Percentiles rank a stretch among this genome's conserved stretches.
phyloP scores from a whole-genome alignment of 768 basidiomycete genomes.

The Russula abietina region DNA sequence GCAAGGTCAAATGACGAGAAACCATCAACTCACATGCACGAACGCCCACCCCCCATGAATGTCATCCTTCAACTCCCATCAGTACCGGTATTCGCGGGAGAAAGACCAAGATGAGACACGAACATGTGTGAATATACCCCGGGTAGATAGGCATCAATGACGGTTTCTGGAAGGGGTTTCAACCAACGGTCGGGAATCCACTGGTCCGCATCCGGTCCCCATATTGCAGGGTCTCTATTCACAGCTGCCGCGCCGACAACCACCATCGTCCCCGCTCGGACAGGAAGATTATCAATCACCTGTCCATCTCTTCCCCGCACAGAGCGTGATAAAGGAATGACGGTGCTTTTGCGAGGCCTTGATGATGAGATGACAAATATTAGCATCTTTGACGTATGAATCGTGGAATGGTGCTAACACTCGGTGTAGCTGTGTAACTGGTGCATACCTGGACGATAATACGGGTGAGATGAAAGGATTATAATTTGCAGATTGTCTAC shows the following conservation, averaged over 20 bases:
- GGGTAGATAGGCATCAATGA: slow-evolving; percentile 25
- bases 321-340: slow-evolving; percentile 13
- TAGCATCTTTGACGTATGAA: neutral
- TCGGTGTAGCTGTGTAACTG: slow-evolving; percentile 22
- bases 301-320: slow-evolving; percentile 9
- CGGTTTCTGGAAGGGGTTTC: slow-evolving; percentile 20
- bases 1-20: neutral
- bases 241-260: slow-evolving; percentile 15
- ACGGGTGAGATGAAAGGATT: neutral
- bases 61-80: slow-evolving; percentile 28
- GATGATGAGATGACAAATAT: neutral
- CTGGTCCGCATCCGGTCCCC: slow-evolving; percentile 23
- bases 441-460: slow-evolving; percentile 9
- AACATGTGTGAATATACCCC: slow-evolving; percentile 23
- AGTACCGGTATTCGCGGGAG: neutral
- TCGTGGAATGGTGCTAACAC: slow-evolving; percentile 8
- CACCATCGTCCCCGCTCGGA: slow-evolving; percentile 20
- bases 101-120: neutral
- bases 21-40: slow-evolving; percentile 29
- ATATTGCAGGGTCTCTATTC: slow-evolving; percentile 22
- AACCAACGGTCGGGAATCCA: slow-evolving; percentile 28
- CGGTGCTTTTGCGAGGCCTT: slow-evolving; percentile 13
- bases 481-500: neutral
- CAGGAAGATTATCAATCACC: slow-evolving; percentile 2
- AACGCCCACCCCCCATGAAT: slow-evolving; percentile 30